These are phyloP conservation scores for Podila verticillata DNA, from an alignment of 192 early-diverging fungal genomes.

Conservation along the genomic window DNA sequence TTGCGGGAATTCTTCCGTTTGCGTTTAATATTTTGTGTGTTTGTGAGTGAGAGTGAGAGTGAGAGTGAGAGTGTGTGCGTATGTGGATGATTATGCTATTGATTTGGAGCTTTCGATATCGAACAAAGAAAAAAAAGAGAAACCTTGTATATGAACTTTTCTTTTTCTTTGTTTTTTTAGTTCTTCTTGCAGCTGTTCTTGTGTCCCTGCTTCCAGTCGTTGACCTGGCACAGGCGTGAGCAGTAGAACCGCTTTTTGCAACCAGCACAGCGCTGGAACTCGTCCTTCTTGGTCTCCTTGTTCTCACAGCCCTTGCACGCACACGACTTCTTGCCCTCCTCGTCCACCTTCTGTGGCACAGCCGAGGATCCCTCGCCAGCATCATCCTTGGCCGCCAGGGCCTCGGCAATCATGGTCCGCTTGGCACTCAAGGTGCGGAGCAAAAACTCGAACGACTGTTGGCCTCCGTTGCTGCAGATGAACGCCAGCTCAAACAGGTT, in stretches of 20 bases:
- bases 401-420: constrained; percentile 45
- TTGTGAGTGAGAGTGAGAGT: background rate
- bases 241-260: constrained; percentile 62
- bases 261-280: constrained; percentile 57
- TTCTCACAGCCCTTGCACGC: constrained; percentile 54
- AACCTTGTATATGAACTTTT: background rate
- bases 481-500: constrained; percentile 61
- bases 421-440: constrained; percentile 54
- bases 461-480: constrained; percentile 52
- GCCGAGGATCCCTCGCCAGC: constrained; percentile 46
- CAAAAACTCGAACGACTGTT: constrained; percentile 56
- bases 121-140: too few relatives aligned
- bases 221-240: constrained; percentile 61
- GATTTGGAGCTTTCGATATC: too few relatives aligned
- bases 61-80: background rate
- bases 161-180: background rate
- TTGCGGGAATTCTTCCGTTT: background rate
- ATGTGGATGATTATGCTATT: background rate
- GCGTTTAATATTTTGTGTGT: background rate
- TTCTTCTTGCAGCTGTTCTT: constrained; percentile 47
- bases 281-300: constrained; percentile 50
- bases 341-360: constrained; percentile 28
- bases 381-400: constrained; percentile 35
- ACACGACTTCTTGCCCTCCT: constrained; percentile 38
- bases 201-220: constrained; percentile 62